Base-by-base conservation (phyloP, 106 monocot genomes). In the Apostasia ramifera region DNA sequence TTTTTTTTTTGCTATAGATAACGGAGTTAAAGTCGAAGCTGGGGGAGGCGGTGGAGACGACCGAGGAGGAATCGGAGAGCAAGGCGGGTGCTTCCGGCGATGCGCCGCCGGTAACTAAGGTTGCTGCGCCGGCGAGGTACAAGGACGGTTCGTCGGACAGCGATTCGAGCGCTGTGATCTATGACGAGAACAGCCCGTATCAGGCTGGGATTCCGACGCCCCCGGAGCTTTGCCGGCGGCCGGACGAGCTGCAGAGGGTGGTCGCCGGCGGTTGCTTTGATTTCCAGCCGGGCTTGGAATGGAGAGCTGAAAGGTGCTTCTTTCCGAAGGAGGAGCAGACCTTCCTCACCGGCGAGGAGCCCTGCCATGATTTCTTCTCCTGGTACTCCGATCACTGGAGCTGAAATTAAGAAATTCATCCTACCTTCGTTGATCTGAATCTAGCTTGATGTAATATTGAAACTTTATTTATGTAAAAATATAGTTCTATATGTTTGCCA, bases 141-240 rank as follows among this genome's bases (percentile, higher is more conserved):
- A 77, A 71, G 63, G 85, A 81, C 26, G 85, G 81, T 1, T 75
- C 85, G 4, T 82, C 85, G 5, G 85, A 86, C 61, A 82, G 85
- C 59, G 85, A 86, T 46, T 73, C 85, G 2, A 86, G 81, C 51
- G 78, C 68, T 2, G 79, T 82, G 56, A 58, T 85, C 53, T 76
- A 79, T 44, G 81, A 86, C 9, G 81, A 81, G 3, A 54, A 71
- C 49, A 72, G 72, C 57, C 63, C 76, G 6, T 63, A 57, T 41
- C 44, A 40, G 2, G 41, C 5, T 13, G 43, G 42, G 3, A n/a
- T 6, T 0, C 39, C 13, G 43, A 3, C 40, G 50, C 50, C 37
- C 26, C 15, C 47, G 8, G 38, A 42, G n/a, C 26, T 44, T 2
- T 6, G n/a, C 51, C 40, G 50, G 40, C 40, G 52, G 12, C 4